Evolutionary conservation across 2,329 filamentous ascomycete species (phyloP).

Genomic region (Alternaria longipes): DNA sequence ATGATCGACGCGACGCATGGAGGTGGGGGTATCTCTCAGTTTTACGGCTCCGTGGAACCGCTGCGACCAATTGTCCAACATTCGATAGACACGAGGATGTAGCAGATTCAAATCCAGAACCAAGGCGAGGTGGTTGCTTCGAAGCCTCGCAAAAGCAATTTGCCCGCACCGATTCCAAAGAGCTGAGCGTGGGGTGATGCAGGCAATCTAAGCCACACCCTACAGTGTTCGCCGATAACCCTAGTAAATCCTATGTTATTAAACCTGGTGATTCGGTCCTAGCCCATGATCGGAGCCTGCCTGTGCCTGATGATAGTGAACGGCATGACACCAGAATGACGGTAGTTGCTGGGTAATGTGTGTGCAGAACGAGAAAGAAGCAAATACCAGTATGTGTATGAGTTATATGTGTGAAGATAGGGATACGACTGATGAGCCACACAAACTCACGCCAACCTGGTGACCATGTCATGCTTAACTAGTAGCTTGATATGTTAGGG

Average conservation of each 20-base stretch:
- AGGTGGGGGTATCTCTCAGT: slow-evolving; percentile 7
- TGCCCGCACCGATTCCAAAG: not conserved
- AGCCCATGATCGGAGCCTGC: slow-evolving; percentile 9
- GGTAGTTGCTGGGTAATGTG: not conserved
- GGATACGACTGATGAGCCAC: slow-evolving; percentile 19
- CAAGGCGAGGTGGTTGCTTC: not conserved
- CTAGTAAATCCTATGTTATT: slow-evolving; percentile 1
- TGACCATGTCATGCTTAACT: slow-evolving; percentile 8
- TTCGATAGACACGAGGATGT: slow-evolving; percentile 13
- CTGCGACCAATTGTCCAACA: slow-evolving; percentile 21
- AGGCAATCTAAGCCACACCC: not conserved
- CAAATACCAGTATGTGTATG: slow-evolving; percentile 16
- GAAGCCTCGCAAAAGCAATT: slow-evolving; percentile 6
- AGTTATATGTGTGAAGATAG: slow-evolving; percentile 9
- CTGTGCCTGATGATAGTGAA: not conserved
- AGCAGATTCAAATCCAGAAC: not conserved
- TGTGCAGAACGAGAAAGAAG: slow-evolving; percentile 19
- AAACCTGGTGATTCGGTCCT: not conserved
- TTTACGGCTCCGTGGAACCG: not conserved
- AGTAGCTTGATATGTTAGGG: not conserved
- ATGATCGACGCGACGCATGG: slow-evolving; percentile 18
- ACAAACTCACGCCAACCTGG: slow-evolving; percentile 5
- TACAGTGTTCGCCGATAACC: not conserved
- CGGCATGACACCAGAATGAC: not conserved
- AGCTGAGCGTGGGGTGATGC: slow-evolving; percentile 6